Evolutionary conservation across 1,139 yeast genomes (phyloP).

Genomic region (Eremothecium coryli): DNA sequence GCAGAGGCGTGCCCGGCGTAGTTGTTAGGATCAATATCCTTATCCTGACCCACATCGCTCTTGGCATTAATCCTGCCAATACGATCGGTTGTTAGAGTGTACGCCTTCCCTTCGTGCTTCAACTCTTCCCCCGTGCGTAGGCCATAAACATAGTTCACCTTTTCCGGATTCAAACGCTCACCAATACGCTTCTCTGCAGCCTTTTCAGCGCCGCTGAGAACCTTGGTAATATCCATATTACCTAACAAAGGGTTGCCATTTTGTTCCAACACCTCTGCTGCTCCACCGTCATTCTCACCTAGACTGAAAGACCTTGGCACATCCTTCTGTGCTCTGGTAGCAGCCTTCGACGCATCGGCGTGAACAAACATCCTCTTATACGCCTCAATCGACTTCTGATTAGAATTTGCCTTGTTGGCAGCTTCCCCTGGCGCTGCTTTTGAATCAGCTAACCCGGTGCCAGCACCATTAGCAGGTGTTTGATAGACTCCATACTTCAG

Average conservation of each 20-base stretch:
- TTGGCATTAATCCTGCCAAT: conserved; percentile 9
- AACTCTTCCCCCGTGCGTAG: conserved; percentile 17
- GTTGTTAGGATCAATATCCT: conserved; percentile 14
- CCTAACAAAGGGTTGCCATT: conserved; percentile 11
- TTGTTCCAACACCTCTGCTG: conserved; percentile 5
- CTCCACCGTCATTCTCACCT: background rate
- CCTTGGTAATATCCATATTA: conserved; percentile 26
- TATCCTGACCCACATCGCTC: conserved; percentile 12
- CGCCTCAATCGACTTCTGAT: conserved; percentile 55
- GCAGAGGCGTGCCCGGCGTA: conserved; percentile 31
- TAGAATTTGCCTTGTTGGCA: conserved; percentile 60
- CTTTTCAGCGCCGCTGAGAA: conserved; percentile 25
- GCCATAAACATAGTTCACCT: conserved; percentile 19
- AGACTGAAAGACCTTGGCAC: conserved; percentile 5
- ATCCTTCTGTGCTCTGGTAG: conserved; percentile 15
- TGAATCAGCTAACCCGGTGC: conserved; percentile 49
- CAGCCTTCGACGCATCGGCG: conserved; percentile 28
- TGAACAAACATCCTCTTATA: conserved; percentile 55
- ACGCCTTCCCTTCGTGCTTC: conserved; percentile 14
- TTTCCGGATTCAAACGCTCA: conserved; percentile 22
- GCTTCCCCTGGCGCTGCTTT: conserved; percentile 60
- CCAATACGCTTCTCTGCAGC: conserved; percentile 24
- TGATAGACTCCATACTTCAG: conserved; percentile 65
- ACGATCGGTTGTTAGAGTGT: background rate
- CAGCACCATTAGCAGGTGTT: conserved; percentile 56